Base-by-base conservation (phyloP, 2,329 filamentous ascomycete genomes). In the Sporothrix mexicana region DNA sequence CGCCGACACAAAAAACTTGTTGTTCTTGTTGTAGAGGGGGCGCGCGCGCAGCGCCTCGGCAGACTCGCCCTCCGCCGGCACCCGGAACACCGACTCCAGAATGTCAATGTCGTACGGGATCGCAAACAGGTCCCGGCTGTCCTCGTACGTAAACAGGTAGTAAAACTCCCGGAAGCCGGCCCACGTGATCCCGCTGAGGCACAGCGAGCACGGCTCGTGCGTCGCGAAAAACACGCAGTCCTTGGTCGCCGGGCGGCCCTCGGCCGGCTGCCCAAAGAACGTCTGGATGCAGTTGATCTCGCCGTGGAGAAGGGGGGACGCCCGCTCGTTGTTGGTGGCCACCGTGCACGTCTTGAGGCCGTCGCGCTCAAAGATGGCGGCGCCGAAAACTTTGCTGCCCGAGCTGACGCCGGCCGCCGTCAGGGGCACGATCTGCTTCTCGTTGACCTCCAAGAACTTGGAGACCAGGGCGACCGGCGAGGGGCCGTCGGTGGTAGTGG, bases 271-370 rank as follows among this genome's bases (percentile, higher is more conserved):
- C 0, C 82, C 82, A 79, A 87, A 89, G 80, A 89, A 89, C 45
- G 84, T 79, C 76, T 88, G 86, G 79, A 89, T 88, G 81, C 87
- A 89, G 78, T 88, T 87, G 78, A 89, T 88, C 76, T 89, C 87
- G 74, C 87, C 87, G 78, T 89, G 87, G 9, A 89, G 82, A 3
- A 89, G 82, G 1, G 87, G 87, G 4, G 87, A 88, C 0, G 78
- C 78, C 12, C 82, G 82, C 78, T 89, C 87, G 78, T 88, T 85
- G 81, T 89, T 89, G 62, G 86, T 88, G 10, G 86, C 83, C 6
- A 86, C 83, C 0, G 85, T 86, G 15, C 86, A 78, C 2, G 84
- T 81, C 0, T 75, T 61, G 6, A 88, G 83, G 17, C 77, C 78
- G 1, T 78, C 66, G 0, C 83, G 82, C 8, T 82, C 80, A 3